A percentile compares a stretch with the other conserved stretches of the same genome.
These are phyloP conservation scores for Cladosporium sphaerospermum DNA, from an alignment of 2,329 filamentous ascomycete genomes.

Conservation along the genomic window DNA sequence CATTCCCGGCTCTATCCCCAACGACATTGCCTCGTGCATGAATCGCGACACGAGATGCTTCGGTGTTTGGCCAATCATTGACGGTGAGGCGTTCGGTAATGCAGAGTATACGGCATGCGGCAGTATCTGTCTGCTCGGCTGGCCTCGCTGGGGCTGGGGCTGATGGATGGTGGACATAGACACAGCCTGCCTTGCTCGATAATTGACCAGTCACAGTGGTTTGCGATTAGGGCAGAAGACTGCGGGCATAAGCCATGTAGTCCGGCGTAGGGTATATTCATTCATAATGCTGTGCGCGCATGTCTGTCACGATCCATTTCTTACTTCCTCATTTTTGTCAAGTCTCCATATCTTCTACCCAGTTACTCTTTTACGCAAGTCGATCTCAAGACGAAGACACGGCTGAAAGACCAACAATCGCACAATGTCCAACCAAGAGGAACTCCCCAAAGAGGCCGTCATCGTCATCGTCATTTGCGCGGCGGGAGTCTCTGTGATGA, in stretches of 20 bases:
- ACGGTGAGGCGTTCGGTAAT: too few species aligned
- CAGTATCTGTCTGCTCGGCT: too few species aligned
- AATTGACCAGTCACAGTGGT: conserved; percentile 1
- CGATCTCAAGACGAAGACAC: not conserved
- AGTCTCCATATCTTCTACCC: not conserved
- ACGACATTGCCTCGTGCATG: not conserved
- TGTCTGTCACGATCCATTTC: not conserved
- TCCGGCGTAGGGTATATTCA: not conserved
- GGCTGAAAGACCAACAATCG: too few species aligned
- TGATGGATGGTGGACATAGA: not conserved
- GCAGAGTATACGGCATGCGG: too few species aligned
- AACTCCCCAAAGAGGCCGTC: not conserved
- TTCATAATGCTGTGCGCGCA: too few species aligned
- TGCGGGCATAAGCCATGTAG: not conserved
- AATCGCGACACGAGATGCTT: too few species aligned
- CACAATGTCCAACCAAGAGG: too few species aligned
- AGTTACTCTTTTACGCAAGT: not conserved
- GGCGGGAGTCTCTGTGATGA: not conserved
- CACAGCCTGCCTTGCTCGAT: conserved; percentile 2
- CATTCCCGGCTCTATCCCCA: not conserved
- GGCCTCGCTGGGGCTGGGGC: too few species aligned
- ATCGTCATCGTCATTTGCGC: conserved; percentile 4
- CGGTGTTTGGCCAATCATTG: too few species aligned
- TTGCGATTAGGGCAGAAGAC: not conserved
- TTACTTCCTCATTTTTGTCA: not conserved